Percentiles rank a stretch among this genome's conserved stretches.
Conservation (phyloP, 1,284 basidiomycete genomes). For the Volvariella volvacea region DNA sequence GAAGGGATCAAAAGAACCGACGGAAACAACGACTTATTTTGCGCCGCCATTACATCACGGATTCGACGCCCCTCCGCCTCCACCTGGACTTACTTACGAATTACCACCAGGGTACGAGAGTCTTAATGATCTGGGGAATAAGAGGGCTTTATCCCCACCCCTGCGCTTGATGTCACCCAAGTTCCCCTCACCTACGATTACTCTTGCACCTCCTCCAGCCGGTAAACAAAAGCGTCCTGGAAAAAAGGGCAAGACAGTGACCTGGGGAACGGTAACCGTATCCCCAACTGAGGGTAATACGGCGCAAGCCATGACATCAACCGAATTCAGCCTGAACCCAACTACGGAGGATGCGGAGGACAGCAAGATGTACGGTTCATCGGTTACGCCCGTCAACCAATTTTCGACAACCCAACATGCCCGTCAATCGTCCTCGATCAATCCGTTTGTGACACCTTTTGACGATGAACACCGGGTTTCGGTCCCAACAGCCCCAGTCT, state of each 20-base stretch:
- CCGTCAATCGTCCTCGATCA: constrained; percentile 29
- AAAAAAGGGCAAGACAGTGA: not conserved
- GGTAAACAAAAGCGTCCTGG: not conserved
- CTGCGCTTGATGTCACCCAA: constrained; percentile 12
- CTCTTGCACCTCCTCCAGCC: constrained; percentile 16
- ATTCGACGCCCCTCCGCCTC: constrained; percentile 27
- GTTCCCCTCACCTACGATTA: constrained; percentile 12
- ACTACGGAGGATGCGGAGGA: no score
- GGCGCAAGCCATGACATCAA: no score
- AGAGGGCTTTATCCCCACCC: constrained; percentile 10
- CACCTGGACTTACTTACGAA: no score
- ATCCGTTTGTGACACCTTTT: constrained; percentile 71
- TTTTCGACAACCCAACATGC: constrained; percentile 41
- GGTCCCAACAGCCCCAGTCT: no score
- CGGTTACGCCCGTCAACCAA: constrained; percentile 34
- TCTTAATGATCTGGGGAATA: not conserved
- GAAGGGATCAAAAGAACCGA: not conserved
- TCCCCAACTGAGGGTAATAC: no score
- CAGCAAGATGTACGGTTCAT: no score
- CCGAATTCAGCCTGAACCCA: no score
- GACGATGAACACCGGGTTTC: constrained; percentile 55
- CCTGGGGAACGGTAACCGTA: no score
- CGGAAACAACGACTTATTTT: not conserved
- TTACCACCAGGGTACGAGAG: not conserved
- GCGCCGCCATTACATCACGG: constrained; percentile 43